A percentile compares a stretch with the other conserved stretches of the same genome.
phyloP scores from a whole-genome alignment of 164 flowering plant genomes.

The Pachysandra terminalis region DNA sequence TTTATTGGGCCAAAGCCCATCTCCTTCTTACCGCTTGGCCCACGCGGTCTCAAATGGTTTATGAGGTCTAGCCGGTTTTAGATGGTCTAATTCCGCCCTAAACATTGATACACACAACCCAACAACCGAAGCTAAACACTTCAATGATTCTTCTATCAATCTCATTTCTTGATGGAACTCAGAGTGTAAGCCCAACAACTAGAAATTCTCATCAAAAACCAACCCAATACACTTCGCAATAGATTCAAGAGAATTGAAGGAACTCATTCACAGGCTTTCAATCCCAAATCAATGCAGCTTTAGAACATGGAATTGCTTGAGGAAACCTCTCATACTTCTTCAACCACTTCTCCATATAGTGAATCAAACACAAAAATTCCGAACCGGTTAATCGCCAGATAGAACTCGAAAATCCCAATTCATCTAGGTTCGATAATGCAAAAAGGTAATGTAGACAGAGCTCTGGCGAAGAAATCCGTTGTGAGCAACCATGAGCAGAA shows the following conservation, averaged over 20 bases:
- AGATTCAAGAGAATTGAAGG: slow-evolving; percentile 60
- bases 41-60: no score
- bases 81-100: no score
- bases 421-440: slow-evolving; percentile 52
- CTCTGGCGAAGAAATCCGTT: slow-evolving; percentile 70
- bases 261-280: slow-evolving; percentile 66
- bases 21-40: no score
- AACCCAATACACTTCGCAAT: slow-evolving; percentile 49
- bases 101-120: slow-evolving; percentile 49
- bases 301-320: no score
- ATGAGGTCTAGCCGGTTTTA: no score
- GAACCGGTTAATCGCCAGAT: slow-evolving; percentile 49
- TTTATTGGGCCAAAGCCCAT: no score
- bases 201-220: slow-evolving; percentile 80
- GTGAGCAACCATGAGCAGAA: no score
- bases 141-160: slow-evolving; percentile 41
- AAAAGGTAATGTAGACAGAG: slow-evolving; percentile 78
- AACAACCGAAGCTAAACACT: slow-evolving; percentile 52
- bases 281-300: slow-evolving; percentile 38
- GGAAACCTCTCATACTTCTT: slow-evolving; percentile 76
- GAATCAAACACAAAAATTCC: slow-evolving; percentile 55
- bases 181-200: slow-evolving; percentile 55
- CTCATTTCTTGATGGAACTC: slow-evolving; percentile 73
- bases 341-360: slow-evolving; percentile 84
- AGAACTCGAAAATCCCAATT: slow-evolving; percentile 48